Conservation (phyloP, 495 filamentous ascomycete species). For the Aspergillus sclerotioniger region DNA sequence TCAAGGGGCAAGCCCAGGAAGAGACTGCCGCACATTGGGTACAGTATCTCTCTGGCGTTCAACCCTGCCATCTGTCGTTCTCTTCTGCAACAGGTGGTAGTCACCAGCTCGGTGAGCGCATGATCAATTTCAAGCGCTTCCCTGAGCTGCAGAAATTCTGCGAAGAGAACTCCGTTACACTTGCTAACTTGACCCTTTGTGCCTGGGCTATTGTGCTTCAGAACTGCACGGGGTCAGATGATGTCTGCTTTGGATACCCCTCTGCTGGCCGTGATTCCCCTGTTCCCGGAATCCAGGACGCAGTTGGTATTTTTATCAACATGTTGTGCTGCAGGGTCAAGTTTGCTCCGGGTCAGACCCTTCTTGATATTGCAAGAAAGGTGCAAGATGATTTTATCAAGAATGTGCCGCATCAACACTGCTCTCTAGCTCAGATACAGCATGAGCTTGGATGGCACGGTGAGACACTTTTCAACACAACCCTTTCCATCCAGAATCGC, state of each 20-base stretch:
- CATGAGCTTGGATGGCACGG: slow-evolving; percentile 52
- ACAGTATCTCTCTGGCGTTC: slow-evolving; percentile 26
- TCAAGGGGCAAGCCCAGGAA: slow-evolving; percentile 32
- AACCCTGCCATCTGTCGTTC: slow-evolving; percentile 25
- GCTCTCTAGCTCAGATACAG: slow-evolving; percentile 54
- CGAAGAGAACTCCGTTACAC: slow-evolving; percentile 44
- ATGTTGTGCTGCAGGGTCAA: slow-evolving; percentile 54
- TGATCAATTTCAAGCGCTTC: slow-evolving; percentile 35
- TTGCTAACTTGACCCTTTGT: slow-evolving; percentile 51
- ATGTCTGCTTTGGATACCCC: slow-evolving; percentile 59
- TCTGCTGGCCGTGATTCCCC: slow-evolving; percentile 50
- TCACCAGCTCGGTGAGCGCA: slow-evolving; percentile 12
- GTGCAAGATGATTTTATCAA: slow-evolving; percentile 51
- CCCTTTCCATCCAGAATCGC: slow-evolving; percentile 54
- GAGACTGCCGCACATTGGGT: slow-evolving; percentile 37
- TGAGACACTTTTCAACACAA: slow-evolving; percentile 56
- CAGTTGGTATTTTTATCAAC: slow-evolving; percentile 56
- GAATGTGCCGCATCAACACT: slow-evolving; percentile 50
- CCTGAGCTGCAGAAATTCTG: slow-evolving; percentile 47
- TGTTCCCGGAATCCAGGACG: slow-evolving; percentile 49
- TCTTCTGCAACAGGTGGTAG: slow-evolving; percentile 4
- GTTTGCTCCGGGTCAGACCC: slow-evolving; percentile 30
- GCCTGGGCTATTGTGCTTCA: slow-evolving; percentile 58
- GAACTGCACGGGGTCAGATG: slow-evolving; percentile 48
- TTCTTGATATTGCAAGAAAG: slow-evolving; percentile 41